Conservation (phyloP, 2,329 filamentous ascomycete species). For the Aspergillus phoenicis region DNA sequence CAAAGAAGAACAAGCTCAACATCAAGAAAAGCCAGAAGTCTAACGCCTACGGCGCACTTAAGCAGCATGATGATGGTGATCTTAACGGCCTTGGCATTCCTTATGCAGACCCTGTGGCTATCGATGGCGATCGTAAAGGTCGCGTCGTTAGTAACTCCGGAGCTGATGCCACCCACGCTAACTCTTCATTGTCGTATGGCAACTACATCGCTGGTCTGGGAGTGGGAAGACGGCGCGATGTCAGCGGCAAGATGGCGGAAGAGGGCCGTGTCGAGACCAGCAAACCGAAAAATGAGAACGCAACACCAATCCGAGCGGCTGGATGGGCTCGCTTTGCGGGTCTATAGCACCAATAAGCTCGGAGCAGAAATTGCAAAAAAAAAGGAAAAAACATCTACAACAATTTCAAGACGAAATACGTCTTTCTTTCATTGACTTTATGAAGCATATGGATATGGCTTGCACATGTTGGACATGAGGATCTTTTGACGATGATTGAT, state of each 20-base stretch:
- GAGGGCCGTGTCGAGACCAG: conserved; percentile 44
- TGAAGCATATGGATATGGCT: neutral
- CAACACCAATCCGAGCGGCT: conserved; percentile 39
- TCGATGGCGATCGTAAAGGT: conserved; percentile 44
- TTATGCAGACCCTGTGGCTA: conserved; percentile 15
- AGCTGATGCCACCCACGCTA: conserved; percentile 35
- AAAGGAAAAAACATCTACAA: neutral
- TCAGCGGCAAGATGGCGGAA: conserved; percentile 51
- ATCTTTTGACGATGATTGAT: conserved; percentile 11
- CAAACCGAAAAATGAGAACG: conserved; percentile 15
- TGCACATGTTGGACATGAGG: conserved; percentile 6
- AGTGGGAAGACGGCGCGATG: conserved; percentile 50
- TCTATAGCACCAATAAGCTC: conserved; percentile 28
- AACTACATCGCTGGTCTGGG: conserved; percentile 48
- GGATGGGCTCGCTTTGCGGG: conserved; percentile 52
- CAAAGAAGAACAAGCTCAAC: conserved; percentile 35
- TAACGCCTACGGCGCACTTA: conserved; percentile 39
- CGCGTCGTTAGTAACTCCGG: conserved; percentile 49
- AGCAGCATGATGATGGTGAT: conserved; percentile 33
- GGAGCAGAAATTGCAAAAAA: neutral
- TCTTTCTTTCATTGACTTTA: neutral
- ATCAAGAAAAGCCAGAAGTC: conserved; percentile 39
- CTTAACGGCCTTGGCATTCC: conserved; percentile 19
- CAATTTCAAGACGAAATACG: neutral
- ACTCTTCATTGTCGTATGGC: conserved; percentile 42